Conservation (phyloP, 305 asterid genomes). For the Fraxinus albicans region DNA sequence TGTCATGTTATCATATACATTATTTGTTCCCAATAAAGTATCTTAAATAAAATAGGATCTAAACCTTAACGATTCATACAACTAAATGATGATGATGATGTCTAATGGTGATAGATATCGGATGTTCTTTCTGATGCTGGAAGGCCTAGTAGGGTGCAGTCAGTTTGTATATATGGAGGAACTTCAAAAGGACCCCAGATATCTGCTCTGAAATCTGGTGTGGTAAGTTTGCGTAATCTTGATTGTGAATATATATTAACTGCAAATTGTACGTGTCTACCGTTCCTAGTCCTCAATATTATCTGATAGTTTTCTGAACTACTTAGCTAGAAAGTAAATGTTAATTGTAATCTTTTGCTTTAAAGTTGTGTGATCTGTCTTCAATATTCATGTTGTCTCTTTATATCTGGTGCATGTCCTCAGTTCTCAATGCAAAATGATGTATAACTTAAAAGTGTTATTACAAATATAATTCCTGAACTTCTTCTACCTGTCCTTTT, state of each 20-base stretch:
- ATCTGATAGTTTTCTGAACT: slow-evolving; percentile 1
- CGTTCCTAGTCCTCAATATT: neutral
- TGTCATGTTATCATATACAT: neutral
- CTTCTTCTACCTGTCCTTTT: neutral
- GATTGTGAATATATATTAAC: neutral
- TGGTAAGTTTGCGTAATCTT: slow-evolving; percentile 51
- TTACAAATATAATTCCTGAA: neutral
- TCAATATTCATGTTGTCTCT: neutral
- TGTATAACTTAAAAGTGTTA: neutral
- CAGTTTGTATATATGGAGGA: slow-evolving; percentile 95
- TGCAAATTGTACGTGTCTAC: neutral
- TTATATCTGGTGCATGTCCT: neutral
- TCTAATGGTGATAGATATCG: slow-evolving; percentile 52
- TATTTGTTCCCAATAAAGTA: neutral
- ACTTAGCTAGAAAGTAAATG: neutral
- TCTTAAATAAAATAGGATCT: slow-evolving; percentile 3
- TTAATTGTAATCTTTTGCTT: neutral
- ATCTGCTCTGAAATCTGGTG: slow-evolving; percentile 83
- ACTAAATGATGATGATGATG: slow-evolving; percentile 20
- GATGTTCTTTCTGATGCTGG: slow-evolving; percentile 95
- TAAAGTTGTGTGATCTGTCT: neutral
- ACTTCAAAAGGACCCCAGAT: slow-evolving; percentile 88
- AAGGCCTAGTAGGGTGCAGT: slow-evolving; percentile 66
- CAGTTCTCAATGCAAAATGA: neutral
- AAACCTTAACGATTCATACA: slow-evolving; percentile 3